These are phyloP conservation scores for Prunus kanzakura DNA, from an alignment of 306 rosid genomes.

Conservation along the genomic window DNA sequence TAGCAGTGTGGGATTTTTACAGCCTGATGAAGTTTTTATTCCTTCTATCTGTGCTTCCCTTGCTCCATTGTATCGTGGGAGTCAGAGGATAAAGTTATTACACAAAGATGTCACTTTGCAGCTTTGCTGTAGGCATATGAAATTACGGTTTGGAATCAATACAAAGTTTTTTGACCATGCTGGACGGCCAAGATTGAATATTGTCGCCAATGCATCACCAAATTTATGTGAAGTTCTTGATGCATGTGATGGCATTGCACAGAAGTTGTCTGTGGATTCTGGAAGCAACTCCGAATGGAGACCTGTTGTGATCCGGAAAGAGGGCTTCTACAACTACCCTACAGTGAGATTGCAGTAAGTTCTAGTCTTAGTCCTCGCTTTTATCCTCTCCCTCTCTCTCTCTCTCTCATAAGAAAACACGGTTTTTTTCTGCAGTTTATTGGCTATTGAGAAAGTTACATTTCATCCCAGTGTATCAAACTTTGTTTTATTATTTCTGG, in stretches of 20 bases:
- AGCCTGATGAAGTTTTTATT: conserved; percentile 49
- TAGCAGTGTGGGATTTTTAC: conserved; percentile 39
- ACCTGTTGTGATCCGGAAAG: conserved; percentile 66
- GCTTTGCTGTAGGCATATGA: conserved; percentile 57
- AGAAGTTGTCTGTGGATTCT: conserved; percentile 49
- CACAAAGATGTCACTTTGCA: conserved; percentile 63
- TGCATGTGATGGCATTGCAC: conserved; percentile 61
- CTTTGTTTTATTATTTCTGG: too few species aligned
- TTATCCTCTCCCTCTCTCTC: neutral
- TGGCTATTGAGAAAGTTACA: neutral
- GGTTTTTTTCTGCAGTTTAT: neutral
- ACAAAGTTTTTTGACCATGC: conserved; percentile 62
- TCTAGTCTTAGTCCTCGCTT: neutral
- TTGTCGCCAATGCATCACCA: conserved; percentile 64
- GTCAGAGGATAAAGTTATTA: conserved; percentile 62
- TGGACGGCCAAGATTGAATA: conserved; percentile 66
- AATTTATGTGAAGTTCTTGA: conserved; percentile 74
- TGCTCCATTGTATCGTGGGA: conserved; percentile 48
- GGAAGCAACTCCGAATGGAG: conserved; percentile 77
- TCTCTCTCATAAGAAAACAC: neutral
- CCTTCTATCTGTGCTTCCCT: conserved; percentile 55
- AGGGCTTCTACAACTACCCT: conserved; percentile 68
- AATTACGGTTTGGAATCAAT: conserved; percentile 84
- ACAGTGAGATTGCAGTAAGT: conserved; percentile 94
- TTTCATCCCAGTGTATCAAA: neutral